Percentiles rank a stretch among this genome's conserved stretches.
phyloP scores from a whole-genome alignment of 192 early-diverging fungal genomes.

The Phlyctochytrium planicorne region DNA sequence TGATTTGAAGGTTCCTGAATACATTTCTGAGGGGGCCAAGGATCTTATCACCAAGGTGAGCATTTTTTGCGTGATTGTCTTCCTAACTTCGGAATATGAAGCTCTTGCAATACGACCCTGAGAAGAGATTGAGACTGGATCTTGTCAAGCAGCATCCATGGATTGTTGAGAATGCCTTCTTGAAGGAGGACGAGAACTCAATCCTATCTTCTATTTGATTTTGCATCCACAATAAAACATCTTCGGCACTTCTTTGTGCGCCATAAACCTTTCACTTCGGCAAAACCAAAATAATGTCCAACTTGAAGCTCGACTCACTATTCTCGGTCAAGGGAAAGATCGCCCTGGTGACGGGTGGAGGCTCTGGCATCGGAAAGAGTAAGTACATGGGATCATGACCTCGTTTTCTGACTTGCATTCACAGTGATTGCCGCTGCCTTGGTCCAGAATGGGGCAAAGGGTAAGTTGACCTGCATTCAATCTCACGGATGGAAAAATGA shows the following conservation, averaged over 20 bases:
- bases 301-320: not conserved
- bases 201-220: no score
- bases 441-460: slow-evolving; percentile 80
- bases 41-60: slow-evolving; percentile 81
- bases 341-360: slow-evolving; percentile 75
- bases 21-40: slow-evolving; percentile 73
- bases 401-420: not conserved
- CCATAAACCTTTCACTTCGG: no score
- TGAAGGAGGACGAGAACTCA: no score
- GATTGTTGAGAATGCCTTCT: no score
- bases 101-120: slow-evolving; percentile 73
- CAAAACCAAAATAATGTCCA: not conserved
- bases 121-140: slow-evolving; percentile 68
- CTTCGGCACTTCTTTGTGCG: no score
- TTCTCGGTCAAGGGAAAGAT: slow-evolving; percentile 64
- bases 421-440: slow-evolving; percentile 68
- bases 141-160: slow-evolving; percentile 82
- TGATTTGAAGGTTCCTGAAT: slow-evolving; percentile 79
- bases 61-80: slow-evolving; percentile 9
- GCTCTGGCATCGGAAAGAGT: slow-evolving; percentile 58
- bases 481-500: not conserved
- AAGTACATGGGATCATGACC: not conserved
- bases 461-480: slow-evolving; percentile 7
- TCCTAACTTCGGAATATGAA: slow-evolving; percentile 25
- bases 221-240: no score